Evolutionary conservation across 2,329 filamentous ascomycete species (phyloP), one percentile per base, ranked within the genome.

Genomic region (Alternaria sp.): DNA sequence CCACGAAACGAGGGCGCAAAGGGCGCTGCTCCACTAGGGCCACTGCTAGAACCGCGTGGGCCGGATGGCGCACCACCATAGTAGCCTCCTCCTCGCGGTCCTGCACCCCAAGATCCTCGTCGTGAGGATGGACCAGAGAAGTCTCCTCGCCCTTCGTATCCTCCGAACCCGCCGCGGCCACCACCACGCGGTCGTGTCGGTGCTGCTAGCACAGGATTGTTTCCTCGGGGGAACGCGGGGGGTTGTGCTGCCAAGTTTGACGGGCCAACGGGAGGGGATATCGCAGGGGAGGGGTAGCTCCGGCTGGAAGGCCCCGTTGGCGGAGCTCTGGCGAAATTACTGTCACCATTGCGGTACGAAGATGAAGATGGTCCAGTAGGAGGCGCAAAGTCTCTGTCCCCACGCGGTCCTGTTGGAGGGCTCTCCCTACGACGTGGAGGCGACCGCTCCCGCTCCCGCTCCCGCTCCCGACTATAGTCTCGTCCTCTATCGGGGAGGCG

Each of bases 131-230:
- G 67, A 10, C 72, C 68, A 31, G 69, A 68, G 54, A 77, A 75
- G 53, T 77, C 72, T 39, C 73, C 71, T 33, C 68, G 72, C 37
- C 76, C 72, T 56, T 77, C 77, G 51, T 77, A 77, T 29, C 66
- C 48, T 7, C 68, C 69, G 56, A 78, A 81, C 14, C 76, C 78
- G 48, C 76, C 78, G 48, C 80, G 73, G 21, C 75, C 74, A 34
- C 79, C 76, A 40, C 79, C 75, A 14, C 77, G 72, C 14, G 78
- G 77, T 37, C 76, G 72, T 31, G 77, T 79, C 28, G 78, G 78
- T 9, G 77, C 77, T 48, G 72, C 72, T n/a, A 79, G 67, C 2
- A 76, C 72, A 26, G 77, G 75, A 36, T 78, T 77, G 40, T 58
- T 70, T 29, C 62, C 62, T 33, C 76, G 72, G n/a, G 72, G 72